Conservation (phyloP, 345 rosid genomes). For the Rhizophora mangle region DNA sequence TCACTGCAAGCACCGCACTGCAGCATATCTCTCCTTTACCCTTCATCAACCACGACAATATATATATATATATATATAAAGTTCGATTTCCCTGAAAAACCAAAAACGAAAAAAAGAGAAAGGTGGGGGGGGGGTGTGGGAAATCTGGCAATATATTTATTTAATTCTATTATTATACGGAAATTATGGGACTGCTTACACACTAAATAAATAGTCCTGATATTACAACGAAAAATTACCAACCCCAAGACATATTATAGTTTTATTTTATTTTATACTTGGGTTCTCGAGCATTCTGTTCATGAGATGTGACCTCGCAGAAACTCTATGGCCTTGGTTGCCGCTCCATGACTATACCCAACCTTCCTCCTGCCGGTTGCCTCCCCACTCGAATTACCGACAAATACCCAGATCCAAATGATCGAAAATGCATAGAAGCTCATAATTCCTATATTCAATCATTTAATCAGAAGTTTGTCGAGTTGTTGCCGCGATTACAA, state of each 20-base stretch:
- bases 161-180: too few species aligned
- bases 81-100: too few species aligned
- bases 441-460: neutral
- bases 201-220: too few species aligned
- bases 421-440: neutral
- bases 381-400: neutral
- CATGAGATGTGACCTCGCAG: neutral
- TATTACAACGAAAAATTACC: too few species aligned
- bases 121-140: too few species aligned
- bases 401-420: neutral
- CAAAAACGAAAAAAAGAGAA: too few species aligned
- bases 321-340: constrained; percentile 5
- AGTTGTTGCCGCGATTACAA: neutral
- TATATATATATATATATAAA: too few species aligned
- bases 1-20: neutral
- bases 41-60: too few species aligned
- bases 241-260: neutral
- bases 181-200: too few species aligned
- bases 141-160: too few species aligned
- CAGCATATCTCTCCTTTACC: too few species aligned
- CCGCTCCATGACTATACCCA: neutral
- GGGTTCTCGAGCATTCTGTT: neutral
- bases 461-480: neutral
- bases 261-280: neutral
- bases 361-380: constrained; percentile 6